Evolutionary conservation across 2,329 filamentous ascomycete genomes (phyloP).

Genomic region (Emergomyces orientalis): DNA sequence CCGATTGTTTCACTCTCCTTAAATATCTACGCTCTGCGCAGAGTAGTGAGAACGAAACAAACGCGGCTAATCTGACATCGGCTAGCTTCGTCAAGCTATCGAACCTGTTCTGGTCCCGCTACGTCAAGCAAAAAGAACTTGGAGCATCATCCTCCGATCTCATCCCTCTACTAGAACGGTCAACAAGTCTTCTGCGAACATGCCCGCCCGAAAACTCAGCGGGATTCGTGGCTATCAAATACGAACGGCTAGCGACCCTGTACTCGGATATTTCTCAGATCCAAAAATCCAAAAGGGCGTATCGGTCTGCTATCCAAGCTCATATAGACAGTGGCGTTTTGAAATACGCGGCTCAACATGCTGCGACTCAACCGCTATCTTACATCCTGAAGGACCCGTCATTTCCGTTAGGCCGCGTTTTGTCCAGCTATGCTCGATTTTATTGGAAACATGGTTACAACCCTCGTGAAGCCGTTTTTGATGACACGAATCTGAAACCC

Average conservation of each 20-base stretch:
- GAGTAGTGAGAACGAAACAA: constrained; percentile 4
- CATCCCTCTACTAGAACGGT: constrained; percentile 33
- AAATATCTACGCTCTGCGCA: constrained; percentile 20
- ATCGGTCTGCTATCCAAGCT: constrained; percentile 33
- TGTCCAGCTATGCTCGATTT: constrained; percentile 27
- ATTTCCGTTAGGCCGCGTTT: constrained; percentile 31
- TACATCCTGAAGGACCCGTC: constrained; percentile 26
- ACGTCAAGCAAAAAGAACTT: constrained; percentile 34
- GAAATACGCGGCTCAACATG: constrained; percentile 22
- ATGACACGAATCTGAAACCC: constrained; percentile 23
- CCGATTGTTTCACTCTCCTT: constrained; percentile 32
- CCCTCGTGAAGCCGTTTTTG: constrained; percentile 22
- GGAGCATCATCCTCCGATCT: constrained; percentile 28
- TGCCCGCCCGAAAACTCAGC: constrained; percentile 29
- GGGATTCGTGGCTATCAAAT: constrained; percentile 36
- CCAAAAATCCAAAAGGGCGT: constrained; percentile 29
- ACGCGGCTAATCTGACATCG: constrained; percentile 18
- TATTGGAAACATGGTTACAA: constrained; percentile 10
- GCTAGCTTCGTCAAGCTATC: constrained; percentile 34
- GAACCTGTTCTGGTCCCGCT: constrained; percentile 41
- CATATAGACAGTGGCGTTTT: constrained; percentile 33
- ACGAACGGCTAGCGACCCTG: constrained; percentile 36
- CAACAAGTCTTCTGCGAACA: constrained; percentile 29
- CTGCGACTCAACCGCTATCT: constrained; percentile 21
- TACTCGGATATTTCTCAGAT: constrained; percentile 32